A percentile compares a stretch with the other conserved stretches of the same genome.
Evolutionary conservation across 2,329 filamentous ascomycete genomes (phyloP).

Genomic region (Cephalotrichum gorgonifer): DNA sequence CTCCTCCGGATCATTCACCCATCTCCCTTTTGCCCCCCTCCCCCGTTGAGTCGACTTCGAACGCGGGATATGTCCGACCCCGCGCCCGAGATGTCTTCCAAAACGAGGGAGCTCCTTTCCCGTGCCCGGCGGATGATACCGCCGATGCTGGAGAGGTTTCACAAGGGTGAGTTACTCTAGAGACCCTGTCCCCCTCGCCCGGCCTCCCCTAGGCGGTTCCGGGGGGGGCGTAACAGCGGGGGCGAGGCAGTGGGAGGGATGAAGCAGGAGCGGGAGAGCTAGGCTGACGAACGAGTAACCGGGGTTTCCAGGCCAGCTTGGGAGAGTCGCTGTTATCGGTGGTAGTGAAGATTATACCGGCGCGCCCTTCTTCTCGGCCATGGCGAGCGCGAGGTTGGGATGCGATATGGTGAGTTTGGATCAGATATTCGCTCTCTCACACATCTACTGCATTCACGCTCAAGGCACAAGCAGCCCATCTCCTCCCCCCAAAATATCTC

Average conservation of each 20-base stretch:
- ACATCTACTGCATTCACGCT: no score
- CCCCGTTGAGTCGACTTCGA: neutral
- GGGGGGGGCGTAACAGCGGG: neutral
- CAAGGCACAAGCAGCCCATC: neutral
- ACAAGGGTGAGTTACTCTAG: constrained; percentile 62
- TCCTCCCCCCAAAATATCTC: no score
- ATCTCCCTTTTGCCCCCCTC: no score
- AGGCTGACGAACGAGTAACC: neutral
- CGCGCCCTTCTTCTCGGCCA: constrained; percentile 95
- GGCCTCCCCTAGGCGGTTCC: neutral
- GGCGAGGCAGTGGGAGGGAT: neutral
- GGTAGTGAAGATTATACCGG: constrained; percentile 95
- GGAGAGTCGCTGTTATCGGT: constrained; percentile 85
- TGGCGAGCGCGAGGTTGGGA: constrained; percentile 84
- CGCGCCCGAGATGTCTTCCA: constrained; percentile 44
- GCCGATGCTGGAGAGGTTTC: constrained; percentile 89
- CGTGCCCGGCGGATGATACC: constrained; percentile 87
- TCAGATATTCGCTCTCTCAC: no score
- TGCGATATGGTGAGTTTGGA: constrained; percentile 76
- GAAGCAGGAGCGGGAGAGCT: neutral
- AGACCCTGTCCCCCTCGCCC: neutral
- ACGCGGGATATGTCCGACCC: neutral
- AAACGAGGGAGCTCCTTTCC: constrained; percentile 64
- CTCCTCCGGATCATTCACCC: no score
- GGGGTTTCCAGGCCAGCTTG: constrained; percentile 66